Evolutionary conservation across 768 basidiomycete species (phyloP), one percentile per base, ranked within the genome.

Genomic region (Lactarius akahatsu): DNA sequence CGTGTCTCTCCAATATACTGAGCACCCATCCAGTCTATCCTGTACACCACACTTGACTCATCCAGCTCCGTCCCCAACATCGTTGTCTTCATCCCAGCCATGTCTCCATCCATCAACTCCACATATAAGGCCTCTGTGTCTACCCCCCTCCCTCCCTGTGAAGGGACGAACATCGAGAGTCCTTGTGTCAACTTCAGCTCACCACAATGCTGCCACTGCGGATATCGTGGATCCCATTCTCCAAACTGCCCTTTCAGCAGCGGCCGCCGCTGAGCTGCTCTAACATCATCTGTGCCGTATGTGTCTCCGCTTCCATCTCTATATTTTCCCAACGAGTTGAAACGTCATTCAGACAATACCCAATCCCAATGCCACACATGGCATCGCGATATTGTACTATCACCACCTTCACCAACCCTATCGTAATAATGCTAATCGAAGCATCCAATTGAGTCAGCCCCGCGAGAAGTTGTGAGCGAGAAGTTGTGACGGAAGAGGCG

Each of bases 121-220:
- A 64, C 30, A 15, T 43, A 45, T 34, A 57, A 63, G 30, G 16
- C 41, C 18, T 20, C 57, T 23, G 18, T 45, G 34, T 64, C 67
- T 6, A 11, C 50, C 26, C 50, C 61, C 54, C 3, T n/a, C 63
- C 43, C 9, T 41, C 38, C 67, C 68, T 70, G 72, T 55, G 65
- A 69, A 59, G 66, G 72, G 15, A 65, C 66, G 41, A 71, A 71
- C n/a, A 72, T 72, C 68, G 66, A 74, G 59, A 62, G 65, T 68
- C 63, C 75, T 20, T 74, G 77, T 40, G 71, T 80, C 62, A 77
- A 84, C 78, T 76, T 78, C 71, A 85, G 83, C 77, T 79, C 84
- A 11, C 86, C 88, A 61, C 86, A 88, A 73, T 89, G 88, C 76
- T 87, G 86, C 78, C 86, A 88, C 73, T 89, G 88, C 68, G 86